A percentile compares a stretch with the other conserved stretches of the same genome.
phyloP scores from a whole-genome alignment of 495 filamentous ascomycete genomes.

The Echria macrotheca region DNA sequence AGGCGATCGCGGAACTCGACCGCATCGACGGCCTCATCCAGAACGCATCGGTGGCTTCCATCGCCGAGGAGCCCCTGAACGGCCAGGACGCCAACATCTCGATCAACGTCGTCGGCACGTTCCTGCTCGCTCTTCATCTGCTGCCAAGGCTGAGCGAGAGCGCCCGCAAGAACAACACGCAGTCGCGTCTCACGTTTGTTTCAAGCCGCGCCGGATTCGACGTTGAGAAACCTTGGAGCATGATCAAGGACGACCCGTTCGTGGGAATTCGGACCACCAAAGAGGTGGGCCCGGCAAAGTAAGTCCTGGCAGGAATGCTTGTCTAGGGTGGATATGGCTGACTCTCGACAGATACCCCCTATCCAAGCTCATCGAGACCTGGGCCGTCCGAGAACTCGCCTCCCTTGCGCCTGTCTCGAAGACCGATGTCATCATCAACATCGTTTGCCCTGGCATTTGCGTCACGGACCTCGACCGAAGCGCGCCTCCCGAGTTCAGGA shows the following conservation, averaged over 20 bases:
- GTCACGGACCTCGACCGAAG: constrained; percentile 29
- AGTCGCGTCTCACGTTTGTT: background rate
- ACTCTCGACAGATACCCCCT: constrained; percentile 5
- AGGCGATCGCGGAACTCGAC: constrained; percentile 25
- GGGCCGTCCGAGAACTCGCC: constrained; percentile 22
- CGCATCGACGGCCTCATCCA: constrained; percentile 36
- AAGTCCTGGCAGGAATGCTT: background rate
- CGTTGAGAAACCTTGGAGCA: background rate
- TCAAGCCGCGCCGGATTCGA: constrained; percentile 2
- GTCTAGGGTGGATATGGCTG: background rate
- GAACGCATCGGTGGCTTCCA: constrained; percentile 34
- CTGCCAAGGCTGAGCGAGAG: constrained; percentile 25
- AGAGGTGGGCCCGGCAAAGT: background rate
- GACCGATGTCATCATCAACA: constrained; percentile 33
- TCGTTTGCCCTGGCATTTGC: constrained; percentile 38
- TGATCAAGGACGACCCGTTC: constrained; percentile 11
- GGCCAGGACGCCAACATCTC: constrained; percentile 33
- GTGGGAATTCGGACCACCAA: constrained; percentile 7
- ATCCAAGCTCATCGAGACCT: constrained; percentile 14
- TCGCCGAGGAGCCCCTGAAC: constrained; percentile 3
- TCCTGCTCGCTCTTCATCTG: constrained; percentile 40
- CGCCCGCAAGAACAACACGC: constrained; percentile 4
- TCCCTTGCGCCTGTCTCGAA: constrained; percentile 7
- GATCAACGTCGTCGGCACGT: constrained; percentile 45
- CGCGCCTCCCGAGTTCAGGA: background rate